Evolutionary conservation across 768 basidiomycete genomes (phyloP).

Genomic region (Termitomyces titanicus): DNA sequence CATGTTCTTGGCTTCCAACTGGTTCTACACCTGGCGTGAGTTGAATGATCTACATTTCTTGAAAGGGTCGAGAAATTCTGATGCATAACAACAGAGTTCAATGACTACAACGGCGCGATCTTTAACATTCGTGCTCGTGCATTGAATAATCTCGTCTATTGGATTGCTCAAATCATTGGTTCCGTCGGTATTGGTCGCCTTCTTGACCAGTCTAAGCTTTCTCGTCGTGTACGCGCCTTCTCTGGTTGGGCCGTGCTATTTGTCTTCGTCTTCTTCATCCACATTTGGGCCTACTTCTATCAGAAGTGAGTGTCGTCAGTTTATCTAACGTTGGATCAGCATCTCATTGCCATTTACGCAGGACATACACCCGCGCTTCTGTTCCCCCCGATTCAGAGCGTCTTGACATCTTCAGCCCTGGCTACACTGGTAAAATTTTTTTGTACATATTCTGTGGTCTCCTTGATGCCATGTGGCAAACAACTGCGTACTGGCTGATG

Average conservation of each 20-base stretch:
- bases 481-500: conserved; percentile 78
- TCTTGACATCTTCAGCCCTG: conserved; percentile 56
- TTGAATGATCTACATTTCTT: neutral
- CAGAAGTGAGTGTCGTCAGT: conserved; percentile 48
- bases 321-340: neutral
- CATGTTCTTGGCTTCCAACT: conserved; percentile 84
- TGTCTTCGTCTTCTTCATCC: conserved; percentile 60
- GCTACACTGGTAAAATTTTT: conserved; percentile 55
- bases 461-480: conserved; percentile 85
- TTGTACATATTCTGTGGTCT: conserved; percentile 74
- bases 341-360: conserved; percentile 11
- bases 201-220: conserved; percentile 53
- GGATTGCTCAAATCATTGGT: conserved; percentile 75
- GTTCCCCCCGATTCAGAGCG: conserved; percentile 34
- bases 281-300: conserved; percentile 76
- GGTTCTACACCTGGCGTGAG: conserved; percentile 85
- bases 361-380: conserved; percentile 57
- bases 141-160: conserved; percentile 77
- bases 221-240: conserved; percentile 69
- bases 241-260: conserved; percentile 63
- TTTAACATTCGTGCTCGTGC: conserved; percentile 79
- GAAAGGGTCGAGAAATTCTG: conserved; percentile 1
- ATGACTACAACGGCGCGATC: conserved; percentile 71
- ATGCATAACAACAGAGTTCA: conserved; percentile 51
- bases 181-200: conserved; percentile 66